These are phyloP conservation scores for Diutina pseudorugosa DNA, from an alignment of 1,139 yeast species.

Conservation along the genomic window DNA sequence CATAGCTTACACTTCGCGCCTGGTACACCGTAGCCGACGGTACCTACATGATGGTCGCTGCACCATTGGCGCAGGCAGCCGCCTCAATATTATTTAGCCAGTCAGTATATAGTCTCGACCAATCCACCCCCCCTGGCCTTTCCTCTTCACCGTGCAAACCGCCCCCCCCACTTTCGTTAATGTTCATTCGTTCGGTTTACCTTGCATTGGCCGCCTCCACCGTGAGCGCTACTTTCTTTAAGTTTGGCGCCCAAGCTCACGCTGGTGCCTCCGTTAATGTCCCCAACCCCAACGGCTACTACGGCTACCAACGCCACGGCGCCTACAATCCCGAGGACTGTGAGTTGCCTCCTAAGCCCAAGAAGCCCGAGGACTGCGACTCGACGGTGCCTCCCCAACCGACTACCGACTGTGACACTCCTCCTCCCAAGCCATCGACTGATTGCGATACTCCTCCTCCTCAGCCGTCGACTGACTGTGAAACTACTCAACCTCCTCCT, in stretches of 20 bases:
- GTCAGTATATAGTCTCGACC: neutral
- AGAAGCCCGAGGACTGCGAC: neutral
- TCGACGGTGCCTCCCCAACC: neutral
- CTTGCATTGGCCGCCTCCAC: neutral
- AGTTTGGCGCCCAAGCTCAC: too few species aligned
- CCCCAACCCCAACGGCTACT: neutral
- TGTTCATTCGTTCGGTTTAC: constrained; percentile 3
- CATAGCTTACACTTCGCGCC: too few species aligned
- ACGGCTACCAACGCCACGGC: neutral
- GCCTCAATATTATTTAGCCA: neutral
- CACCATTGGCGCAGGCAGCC: neutral
- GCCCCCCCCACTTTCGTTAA: neutral
- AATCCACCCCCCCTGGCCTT: neutral
- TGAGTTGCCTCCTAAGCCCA: neutral
- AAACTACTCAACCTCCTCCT: neutral
- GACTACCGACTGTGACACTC: neutral
- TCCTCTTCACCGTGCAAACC: neutral
- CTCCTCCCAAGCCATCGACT: neutral
- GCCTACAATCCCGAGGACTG: neutral
- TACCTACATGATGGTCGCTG: neutral
- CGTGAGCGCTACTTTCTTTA: neutral
- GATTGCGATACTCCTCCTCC: too few species aligned
- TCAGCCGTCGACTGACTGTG: neutral
- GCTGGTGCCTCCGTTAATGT: neutral
- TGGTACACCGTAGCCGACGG: neutral